Conservation (phyloP, 257 asterid genomes). For the Solanum tarijense region DNA sequence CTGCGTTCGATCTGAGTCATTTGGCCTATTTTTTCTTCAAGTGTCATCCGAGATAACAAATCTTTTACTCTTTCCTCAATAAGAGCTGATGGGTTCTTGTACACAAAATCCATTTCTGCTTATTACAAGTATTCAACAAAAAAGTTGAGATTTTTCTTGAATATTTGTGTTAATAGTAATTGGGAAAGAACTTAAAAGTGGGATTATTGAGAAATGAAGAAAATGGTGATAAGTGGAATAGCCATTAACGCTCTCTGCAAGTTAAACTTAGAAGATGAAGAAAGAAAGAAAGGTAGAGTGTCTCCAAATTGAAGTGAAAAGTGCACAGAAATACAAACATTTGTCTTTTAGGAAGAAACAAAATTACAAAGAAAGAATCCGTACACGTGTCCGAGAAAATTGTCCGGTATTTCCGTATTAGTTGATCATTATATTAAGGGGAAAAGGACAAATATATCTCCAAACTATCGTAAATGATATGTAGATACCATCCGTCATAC, state of each 20-base stretch:
- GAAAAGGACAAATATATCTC: too few species aligned
- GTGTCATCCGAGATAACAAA: slow-evolving; percentile 9
- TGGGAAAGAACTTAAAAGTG: neutral
- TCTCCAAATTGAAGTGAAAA: neutral
- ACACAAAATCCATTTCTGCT: neutral
- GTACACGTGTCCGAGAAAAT: neutral
- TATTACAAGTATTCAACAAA: neutral
- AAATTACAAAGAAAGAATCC: neutral
- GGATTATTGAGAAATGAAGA: neutral
- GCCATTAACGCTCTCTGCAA: neutral
- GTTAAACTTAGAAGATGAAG: neutral
- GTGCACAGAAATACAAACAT: neutral
- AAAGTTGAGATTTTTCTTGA: neutral
- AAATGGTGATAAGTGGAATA: neutral
- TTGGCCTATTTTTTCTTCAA: slow-evolving; percentile 13
- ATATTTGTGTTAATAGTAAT: neutral
- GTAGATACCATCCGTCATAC: too few species aligned
- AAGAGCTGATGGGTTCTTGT: slow-evolving; percentile 3
- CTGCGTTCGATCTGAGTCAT: slow-evolving; percentile 15
- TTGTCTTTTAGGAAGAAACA: neutral
- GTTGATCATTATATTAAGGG: too few species aligned
- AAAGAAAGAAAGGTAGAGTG: neutral
- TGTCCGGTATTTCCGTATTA: too few species aligned
- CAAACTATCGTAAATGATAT: too few species aligned
- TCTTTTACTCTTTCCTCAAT: slow-evolving; percentile 14